Evolutionary conservation across 2,329 filamentous ascomycete genomes (phyloP), one percentile per base, ranked within the genome.

Genomic region (Cadophora sp.): DNA sequence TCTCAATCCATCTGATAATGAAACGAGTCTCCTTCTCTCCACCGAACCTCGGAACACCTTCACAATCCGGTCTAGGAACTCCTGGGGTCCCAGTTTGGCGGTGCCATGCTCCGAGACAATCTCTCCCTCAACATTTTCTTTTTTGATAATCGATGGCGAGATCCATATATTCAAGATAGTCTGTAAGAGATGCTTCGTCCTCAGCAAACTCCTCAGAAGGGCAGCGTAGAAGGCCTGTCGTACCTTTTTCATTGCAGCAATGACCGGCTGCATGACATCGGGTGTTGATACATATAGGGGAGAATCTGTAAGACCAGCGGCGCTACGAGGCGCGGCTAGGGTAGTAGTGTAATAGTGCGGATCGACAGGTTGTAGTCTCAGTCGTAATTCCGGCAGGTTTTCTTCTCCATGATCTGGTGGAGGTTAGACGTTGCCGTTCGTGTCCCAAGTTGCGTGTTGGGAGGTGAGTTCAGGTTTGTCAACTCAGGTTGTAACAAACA

Each of bases 51-150:
- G 75, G 51, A 90, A 78, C 3, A 83, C 78, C 45, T 79, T 77
- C 75, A 88, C 83, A n/a, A 83, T 85, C 67, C 88, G 85, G 62
- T 79, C 79, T 65, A 90, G 78, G 72, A 89, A 90, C 16, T 85
- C 82, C 27, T 66, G 58, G 16, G 59, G 51, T 45, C 61, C 80
- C 33, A 74, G 8, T 47, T 39, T 78, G 63, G 66, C 60, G 18
- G 39, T 59, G 14, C 60, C 59, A 55, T 62, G n/a, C n/a, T 59
- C 61, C 41, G 48, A 58, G 27, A 48, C 13, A 24, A 18, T 48
- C 39, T 64, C 45, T 11, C 62, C 67, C 16, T 70, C 67, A 20
- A 69, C 67, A 70, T 72, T 69, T 36, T 70, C 64, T 2, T 64
- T 67, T 36, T 72, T 73, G 64, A 73, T 62, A 7, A 70, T 43